These are phyloP conservation scores for Puccinia hordei DNA, from an alignment of 1,284 basidiomycete species.

Conservation along the genomic window DNA sequence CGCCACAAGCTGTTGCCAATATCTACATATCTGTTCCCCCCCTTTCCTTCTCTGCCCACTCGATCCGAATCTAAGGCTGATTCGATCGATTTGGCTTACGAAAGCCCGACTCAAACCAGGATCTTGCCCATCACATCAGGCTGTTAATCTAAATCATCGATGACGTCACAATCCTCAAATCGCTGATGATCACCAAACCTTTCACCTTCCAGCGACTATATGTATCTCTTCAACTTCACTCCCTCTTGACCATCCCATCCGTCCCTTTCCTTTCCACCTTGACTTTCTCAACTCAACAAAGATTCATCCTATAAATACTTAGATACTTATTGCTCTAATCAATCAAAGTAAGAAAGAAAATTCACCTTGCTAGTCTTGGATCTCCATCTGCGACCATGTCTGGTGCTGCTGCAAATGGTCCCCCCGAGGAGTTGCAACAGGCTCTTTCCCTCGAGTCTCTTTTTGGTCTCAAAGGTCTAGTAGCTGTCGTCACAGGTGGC, in stretches of 20 bases:
- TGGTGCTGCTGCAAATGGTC: constrained; percentile 32
- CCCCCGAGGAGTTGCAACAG: constrained; percentile 39
- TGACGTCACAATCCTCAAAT: constrained; percentile 3
- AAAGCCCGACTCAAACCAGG: neutral
- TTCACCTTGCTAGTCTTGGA: no score
- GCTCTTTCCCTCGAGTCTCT: constrained; percentile 49
- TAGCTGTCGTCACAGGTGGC: constrained; percentile 49
- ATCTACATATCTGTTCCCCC: no score
- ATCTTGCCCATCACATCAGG: neutral
- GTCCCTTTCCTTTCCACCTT: neutral
- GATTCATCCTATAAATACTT: no score
- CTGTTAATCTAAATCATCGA: neutral
- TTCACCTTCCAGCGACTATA: no score
- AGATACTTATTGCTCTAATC: no score
- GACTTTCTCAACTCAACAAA: neutral
- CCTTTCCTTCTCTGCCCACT: no score
- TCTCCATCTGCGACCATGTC: constrained; percentile 16
- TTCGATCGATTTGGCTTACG: neutral
- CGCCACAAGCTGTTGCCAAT: no score
- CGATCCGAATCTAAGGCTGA: no score
- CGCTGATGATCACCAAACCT: neutral
- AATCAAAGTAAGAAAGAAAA: neutral
- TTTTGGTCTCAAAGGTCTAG: constrained; percentile 35
- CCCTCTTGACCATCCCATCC: no score
- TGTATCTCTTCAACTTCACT: no score